A percentile compares a stretch with the other conserved stretches of the same genome.
These are phyloP conservation scores for Trypanosoma cruzi DNA, from an alignment of 208 protist species.

Conservation along the genomic window DNA sequence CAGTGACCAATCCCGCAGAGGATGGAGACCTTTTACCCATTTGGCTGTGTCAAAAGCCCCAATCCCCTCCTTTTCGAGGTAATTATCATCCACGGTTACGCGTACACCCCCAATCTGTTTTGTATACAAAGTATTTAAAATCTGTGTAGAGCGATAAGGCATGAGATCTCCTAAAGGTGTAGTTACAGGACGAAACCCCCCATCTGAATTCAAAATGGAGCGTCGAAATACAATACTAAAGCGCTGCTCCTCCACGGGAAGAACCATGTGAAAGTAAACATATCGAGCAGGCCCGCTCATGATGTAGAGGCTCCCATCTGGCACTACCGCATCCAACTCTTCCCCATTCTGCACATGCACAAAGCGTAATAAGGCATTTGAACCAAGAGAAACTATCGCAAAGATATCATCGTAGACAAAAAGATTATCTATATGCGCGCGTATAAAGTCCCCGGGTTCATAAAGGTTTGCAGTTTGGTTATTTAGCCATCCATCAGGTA, in stretches of 20 bases:
- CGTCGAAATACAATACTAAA: slow-evolving; percentile 87
- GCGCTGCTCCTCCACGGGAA: slow-evolving; percentile 83
- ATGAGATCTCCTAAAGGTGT: slow-evolving; percentile 75
- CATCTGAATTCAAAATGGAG: slow-evolving; percentile 89
- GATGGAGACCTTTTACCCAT: slow-evolving; percentile 84
- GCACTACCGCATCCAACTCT: slow-evolving; percentile 85
- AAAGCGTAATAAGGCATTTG: slow-evolving; percentile 79
- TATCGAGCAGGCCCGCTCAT: slow-evolving; percentile 86
- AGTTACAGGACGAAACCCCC: slow-evolving; percentile 69
- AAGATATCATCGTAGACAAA: slow-evolving; percentile 93
- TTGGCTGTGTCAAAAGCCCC: slow-evolving; percentile 84
- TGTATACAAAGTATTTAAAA: slow-evolving; percentile 87
- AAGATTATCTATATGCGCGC: slow-evolving; percentile 90
- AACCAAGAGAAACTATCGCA: slow-evolving; percentile 77
- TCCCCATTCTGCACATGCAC: slow-evolving; percentile 91
- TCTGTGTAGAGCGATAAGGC: slow-evolving; percentile 81
- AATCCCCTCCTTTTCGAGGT: slow-evolving; percentile 73
- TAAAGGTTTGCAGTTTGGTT: slow-evolving; percentile 92
- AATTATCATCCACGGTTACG: slow-evolving; percentile 78
- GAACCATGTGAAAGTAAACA: slow-evolving; percentile 92
- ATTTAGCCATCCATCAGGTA: slow-evolving; percentile 82
- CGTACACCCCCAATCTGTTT: slow-evolving; percentile 86
- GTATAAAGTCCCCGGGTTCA: slow-evolving; percentile 87
- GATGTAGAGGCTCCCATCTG: slow-evolving; percentile 84
- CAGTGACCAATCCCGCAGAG: slow-evolving; percentile 85